Conservation (phyloP, 2,329 filamentous ascomycete species). For the Fusarium tjaetaba region DNA sequence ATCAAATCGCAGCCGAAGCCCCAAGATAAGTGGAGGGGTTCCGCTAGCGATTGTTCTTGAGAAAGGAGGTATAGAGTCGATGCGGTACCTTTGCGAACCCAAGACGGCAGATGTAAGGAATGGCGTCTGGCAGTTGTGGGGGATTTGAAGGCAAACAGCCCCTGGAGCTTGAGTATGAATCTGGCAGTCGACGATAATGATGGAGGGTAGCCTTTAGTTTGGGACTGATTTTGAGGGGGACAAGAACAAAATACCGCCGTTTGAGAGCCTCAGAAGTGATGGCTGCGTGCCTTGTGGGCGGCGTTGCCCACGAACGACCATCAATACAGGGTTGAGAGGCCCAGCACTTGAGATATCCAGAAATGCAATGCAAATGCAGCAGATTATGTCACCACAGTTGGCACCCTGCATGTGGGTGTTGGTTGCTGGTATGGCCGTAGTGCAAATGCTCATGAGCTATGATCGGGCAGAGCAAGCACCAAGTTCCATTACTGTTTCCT, state of each 20-base stretch:
- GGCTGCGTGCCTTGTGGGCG: background rate
- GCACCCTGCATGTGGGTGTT: too few species aligned
- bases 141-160: background rate
- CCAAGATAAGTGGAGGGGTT: background rate
- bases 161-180: background rate
- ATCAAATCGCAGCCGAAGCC: background rate
- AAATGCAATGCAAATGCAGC: too few species aligned
- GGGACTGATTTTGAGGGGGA: background rate
- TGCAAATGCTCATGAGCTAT: too few species aligned
- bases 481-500: too few species aligned
- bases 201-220: background rate
- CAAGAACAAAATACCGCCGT: background rate
- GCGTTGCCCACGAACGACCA: background rate
- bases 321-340: background rate
- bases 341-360: too few species aligned
- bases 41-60: background rate
- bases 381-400: too few species aligned
- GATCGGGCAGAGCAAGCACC: too few species aligned
- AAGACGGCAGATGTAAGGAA: background rate
- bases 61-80: background rate
- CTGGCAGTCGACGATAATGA: background rate
- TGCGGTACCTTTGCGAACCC: background rate
- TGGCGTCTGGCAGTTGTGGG: background rate
- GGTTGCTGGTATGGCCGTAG: too few species aligned
- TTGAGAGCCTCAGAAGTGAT: background rate